Evolutionary conservation across 768 basidiomycete species (phyloP), one percentile per base, ranked within the genome.

Genomic region (Mycena venus): DNA sequence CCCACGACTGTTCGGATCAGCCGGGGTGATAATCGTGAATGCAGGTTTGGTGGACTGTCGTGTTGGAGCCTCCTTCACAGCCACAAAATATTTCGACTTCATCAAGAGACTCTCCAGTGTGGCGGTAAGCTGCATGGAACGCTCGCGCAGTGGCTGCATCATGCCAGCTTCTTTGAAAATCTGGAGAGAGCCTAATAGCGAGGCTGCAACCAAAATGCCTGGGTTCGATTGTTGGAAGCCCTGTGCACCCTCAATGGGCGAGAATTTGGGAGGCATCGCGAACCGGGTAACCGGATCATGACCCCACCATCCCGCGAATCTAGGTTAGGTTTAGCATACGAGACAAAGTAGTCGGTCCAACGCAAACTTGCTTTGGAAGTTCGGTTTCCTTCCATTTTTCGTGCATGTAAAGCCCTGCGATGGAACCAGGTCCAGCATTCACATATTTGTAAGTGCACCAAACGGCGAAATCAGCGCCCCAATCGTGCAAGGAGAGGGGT

Each of bases 361-460:
- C 67, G 61, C 63, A 64, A 76, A 83, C 88, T 82, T 82, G 95
- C 94, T 90, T 93, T 62, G 94, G 94, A 68, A 84, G 80, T 79
- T 90, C 84, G 51, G 81, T 84, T 58, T 88, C 85, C 76, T 93
- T 88, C 95, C 95, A 96, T 82, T 91, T 93, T 70, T 94, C 91
- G 80, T 98, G 96, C 12, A 98, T 86, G 80, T 92, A 99, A 69
- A 97, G 87, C 7, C 97, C 98, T n/a, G 91, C 98, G 71, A 99
- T 97, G n/a, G 94, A 96, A 25, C 98, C 98, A 14, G 98, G 97
- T 7, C 98, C 96, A 21, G 97, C 94, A 85, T 99, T 99, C 72
- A 99, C 90, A 82, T 99, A 99, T 85, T 95, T 99, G 90, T 99
- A 99, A 36, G 96, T 95, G 83, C 98, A 99, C 96, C 98, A 99